Percentiles rank a stretch among this genome's conserved stretches.
phyloP scores from a whole-genome alignment of 495 filamentous ascomycete species.

The Poronia punctata region DNA sequence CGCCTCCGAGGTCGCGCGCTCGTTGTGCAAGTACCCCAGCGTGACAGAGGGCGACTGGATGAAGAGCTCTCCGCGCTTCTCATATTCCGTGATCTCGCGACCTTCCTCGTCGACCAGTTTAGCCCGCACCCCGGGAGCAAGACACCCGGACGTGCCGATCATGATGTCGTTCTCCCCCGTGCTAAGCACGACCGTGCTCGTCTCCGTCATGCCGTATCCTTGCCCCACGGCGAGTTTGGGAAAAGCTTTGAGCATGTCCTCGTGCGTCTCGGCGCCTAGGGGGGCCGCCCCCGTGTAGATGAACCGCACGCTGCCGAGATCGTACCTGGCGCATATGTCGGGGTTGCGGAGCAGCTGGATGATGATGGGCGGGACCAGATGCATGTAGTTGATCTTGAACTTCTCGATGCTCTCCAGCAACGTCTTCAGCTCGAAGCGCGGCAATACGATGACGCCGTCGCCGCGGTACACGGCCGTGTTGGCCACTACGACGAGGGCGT shows the following conservation, averaged over 20 bases:
- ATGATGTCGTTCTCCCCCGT: conserved; percentile 61
- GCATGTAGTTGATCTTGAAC: conserved; percentile 64
- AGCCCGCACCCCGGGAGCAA: conserved; percentile 60
- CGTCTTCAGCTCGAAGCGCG: conserved; percentile 69
- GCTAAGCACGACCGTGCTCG: conserved; percentile 62
- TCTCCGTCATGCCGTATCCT: conserved; percentile 85
- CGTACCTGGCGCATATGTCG: conserved; percentile 57
- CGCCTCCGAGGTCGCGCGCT: conserved; percentile 72
- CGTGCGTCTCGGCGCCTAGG: conserved; percentile 69
- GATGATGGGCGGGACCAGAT: conserved; percentile 81
- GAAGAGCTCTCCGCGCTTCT: conserved; percentile 73
- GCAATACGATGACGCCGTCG: conserved; percentile 71
- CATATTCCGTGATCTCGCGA: conserved; percentile 65
- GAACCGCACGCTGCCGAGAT: conserved; percentile 59
- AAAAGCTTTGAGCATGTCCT: conserved; percentile 56
- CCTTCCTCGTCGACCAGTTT: conserved; percentile 69
- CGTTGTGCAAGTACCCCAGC: conserved; percentile 79
- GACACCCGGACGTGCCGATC: conserved; percentile 65
- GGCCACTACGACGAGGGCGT: conserved; percentile 69
- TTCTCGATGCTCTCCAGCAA: conserved; percentile 62
- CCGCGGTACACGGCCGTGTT: conserved; percentile 66
- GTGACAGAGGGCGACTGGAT: conserved; percentile 71
- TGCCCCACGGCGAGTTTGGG: conserved; percentile 65
- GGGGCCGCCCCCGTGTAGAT: conserved; percentile 83
- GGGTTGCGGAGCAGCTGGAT: conserved; percentile 69